Base-by-base conservation (phyloP, 2,329 filamentous ascomycete species). In the Hypocrella siamensis region DNA sequence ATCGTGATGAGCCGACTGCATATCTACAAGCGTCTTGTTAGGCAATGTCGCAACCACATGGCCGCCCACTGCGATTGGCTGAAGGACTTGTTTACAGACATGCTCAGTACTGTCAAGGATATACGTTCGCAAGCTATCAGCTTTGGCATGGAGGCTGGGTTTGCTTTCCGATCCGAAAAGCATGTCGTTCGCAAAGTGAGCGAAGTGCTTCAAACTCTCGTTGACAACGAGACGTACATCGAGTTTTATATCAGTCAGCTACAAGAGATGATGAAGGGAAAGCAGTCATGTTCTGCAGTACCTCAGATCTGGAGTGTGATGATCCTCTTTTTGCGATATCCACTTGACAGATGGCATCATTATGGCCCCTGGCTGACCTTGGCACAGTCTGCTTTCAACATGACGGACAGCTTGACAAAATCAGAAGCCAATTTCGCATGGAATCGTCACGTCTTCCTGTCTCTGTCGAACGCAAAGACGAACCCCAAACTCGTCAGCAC, bases 221-320 rank as follows among this genome's bases (percentile, higher is more conserved):
- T 51, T 21, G 48, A 51, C 17, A 72, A 74, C 15, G 67, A 69
- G 30, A 75, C 62, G 14, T 82, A 85, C 43, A 73, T 77, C 24
- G 69, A 78, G 8, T 77, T 75, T 43, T 75, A 88, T 41, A 69
- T 71, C 26, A 61, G 69, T 15, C 69, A 72, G 19, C 61, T 96
- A 32, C 68, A 67, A 34, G 60, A 64, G 9, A 82, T 90, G 75
- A 63, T 78, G 17, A 68, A 74, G 39, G 63, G 68, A 30, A 74
- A 65, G 39, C 67, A 55, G 28, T 37, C 40, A 9, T 37, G 48
- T 17, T 52, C 64, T 0, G 63, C 72, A 25, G 85, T 93, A 1
- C 86, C 90, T 5, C 80, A 85, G 41, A 82, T 96, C 16, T 96
- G 88, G 88, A 79, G 80, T 36, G 70, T 84, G 22, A 62, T 93